phyloP scores from a whole-genome alignment of 257 asterid species.

The Agastache rugosa region DNA sequence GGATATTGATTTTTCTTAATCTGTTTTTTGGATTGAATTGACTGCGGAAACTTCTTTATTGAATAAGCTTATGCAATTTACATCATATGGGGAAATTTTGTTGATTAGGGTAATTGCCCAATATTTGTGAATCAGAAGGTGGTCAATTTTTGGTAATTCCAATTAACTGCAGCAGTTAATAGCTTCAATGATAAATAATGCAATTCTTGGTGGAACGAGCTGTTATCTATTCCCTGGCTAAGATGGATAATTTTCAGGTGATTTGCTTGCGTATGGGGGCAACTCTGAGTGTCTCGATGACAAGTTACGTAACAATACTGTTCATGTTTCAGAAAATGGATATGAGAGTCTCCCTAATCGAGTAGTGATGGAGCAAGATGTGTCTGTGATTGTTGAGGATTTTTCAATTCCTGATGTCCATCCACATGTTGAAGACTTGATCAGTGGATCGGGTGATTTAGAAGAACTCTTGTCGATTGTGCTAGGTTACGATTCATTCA shows the following conservation, averaged over 20 bases:
- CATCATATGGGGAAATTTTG: background rate
- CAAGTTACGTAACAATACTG: slow-evolving; percentile 38
- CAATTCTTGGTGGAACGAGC: slow-evolving; percentile 13
- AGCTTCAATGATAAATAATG: background rate
- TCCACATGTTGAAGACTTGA: slow-evolving; percentile 40
- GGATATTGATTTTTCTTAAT: background rate
- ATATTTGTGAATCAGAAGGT: slow-evolving; percentile 23
- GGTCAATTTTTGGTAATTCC: slow-evolving; percentile 1
- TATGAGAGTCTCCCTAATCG: slow-evolving; percentile 38
- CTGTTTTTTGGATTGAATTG: slow-evolving; percentile 20
- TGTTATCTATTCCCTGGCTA: slow-evolving; percentile 13
- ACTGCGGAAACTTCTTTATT: slow-evolving; percentile 9
- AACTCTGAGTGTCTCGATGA: slow-evolving; percentile 41
- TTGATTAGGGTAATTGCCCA: slow-evolving; percentile 13
- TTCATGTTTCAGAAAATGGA: slow-evolving; percentile 46
- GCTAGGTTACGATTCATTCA: slow-evolving; percentile 50
- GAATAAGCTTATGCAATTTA: background rate
- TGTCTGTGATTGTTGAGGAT: slow-evolving; percentile 41
- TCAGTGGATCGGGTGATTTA: slow-evolving; percentile 46
- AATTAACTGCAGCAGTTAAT: slow-evolving; percentile 10
- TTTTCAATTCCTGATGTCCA: slow-evolving; percentile 34
- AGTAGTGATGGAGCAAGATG: slow-evolving; percentile 41
- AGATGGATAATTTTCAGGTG: slow-evolving; percentile 60
- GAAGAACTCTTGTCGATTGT: slow-evolving; percentile 57
- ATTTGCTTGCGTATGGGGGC: slow-evolving; percentile 47